Conservation (phyloP, 805 yeast species). For the Helenozyma rhizophorensis region DNA sequence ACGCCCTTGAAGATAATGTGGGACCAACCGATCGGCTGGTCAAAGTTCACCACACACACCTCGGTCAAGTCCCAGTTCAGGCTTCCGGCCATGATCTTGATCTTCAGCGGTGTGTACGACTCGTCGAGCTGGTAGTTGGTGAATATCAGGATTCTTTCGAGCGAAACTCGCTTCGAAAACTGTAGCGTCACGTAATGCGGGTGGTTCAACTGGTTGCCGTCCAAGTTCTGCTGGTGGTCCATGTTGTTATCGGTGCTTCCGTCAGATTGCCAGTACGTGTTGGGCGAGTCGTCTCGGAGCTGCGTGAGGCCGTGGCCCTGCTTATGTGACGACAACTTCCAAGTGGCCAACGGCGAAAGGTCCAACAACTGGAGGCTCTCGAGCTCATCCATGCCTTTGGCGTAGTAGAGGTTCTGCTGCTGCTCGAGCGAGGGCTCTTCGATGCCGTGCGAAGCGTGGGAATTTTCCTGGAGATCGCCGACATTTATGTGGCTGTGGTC, state of each 20-base stretch:
- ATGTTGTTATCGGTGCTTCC: slow-evolving; percentile 46
- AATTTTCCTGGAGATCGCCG: slow-evolving; percentile 6
- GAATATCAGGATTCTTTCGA: slow-evolving; percentile 67
- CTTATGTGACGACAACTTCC: slow-evolving; percentile 78
- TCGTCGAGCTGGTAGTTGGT: slow-evolving; percentile 74
- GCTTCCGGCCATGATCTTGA: slow-evolving; percentile 65
- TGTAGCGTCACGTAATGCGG: slow-evolving; percentile 81
- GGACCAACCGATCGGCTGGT: slow-evolving; percentile 76
- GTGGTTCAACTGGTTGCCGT: slow-evolving; percentile 42
- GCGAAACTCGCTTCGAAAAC: slow-evolving; percentile 70
- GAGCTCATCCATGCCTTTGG: slow-evolving; percentile 48
- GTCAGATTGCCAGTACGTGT: slow-evolving; percentile 90
- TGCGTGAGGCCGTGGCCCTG: slow-evolving; percentile 68
- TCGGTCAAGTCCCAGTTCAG: slow-evolving; percentile 72
- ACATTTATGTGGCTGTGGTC: neutral
- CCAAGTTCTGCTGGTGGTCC: slow-evolving; percentile 20
- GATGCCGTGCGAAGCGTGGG: slow-evolving; percentile 12
- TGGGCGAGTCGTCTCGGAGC: slow-evolving; percentile 68
- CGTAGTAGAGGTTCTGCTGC: slow-evolving; percentile 35
- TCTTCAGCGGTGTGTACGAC: slow-evolving; percentile 81
- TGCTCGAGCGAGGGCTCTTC: slow-evolving; percentile 35
- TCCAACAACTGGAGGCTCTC: slow-evolving; percentile 63
- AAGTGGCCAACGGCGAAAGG: slow-evolving; percentile 74
- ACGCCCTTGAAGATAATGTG: slow-evolving; percentile 56
- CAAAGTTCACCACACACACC: slow-evolving; percentile 55